A percentile compares a stretch with the other conserved stretches of the same genome.
Evolutionary conservation across 2,329 filamentous ascomycete genomes (phyloP).

Genomic region (Kalmusia sp.): DNA sequence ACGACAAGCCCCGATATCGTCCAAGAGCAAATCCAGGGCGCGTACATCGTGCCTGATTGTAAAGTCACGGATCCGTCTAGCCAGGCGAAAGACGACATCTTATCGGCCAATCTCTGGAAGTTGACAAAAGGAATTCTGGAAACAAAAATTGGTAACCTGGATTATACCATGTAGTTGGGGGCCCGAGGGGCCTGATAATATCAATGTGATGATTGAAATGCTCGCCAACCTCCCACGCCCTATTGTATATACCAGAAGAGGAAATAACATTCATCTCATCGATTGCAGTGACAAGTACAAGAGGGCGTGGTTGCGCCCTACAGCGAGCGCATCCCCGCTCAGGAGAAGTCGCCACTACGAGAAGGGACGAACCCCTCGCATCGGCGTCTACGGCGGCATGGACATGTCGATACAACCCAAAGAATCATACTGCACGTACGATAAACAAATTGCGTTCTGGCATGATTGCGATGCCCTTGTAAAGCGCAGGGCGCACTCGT

Average conservation of each 20-base stretch:
- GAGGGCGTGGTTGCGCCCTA: slow-evolving; percentile 9
- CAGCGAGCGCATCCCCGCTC: neutral
- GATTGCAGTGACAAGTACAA: slow-evolving; percentile 9
- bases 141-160: slow-evolving; percentile 47
- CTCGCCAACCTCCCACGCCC: neutral
- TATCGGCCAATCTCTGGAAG: slow-evolving; percentile 55
- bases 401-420: neutral
- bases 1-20: slow-evolving; percentile 54
- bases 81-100: slow-evolving; percentile 51
- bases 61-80: slow-evolving; percentile 54
- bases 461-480: too few relatives aligned
- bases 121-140: slow-evolving; percentile 54
- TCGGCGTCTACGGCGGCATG: neutral
- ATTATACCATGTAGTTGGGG: slow-evolving; percentile 34
- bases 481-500: too few relatives aligned
- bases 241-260: neutral
- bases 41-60: slow-evolving; percentile 58
- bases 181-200: neutral
- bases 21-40: slow-evolving; percentile 54
- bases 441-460: too few relatives aligned
- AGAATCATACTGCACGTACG: neutral
- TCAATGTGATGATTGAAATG: slow-evolving; percentile 8
- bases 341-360: neutral
- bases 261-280: neutral
- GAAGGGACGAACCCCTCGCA: neutral